A percentile compares a stretch with the other conserved stretches of the same genome.
These are phyloP conservation scores for Gleditsia sinensis DNA, from an alignment of 306 rosid genomes.

Conservation along the genomic window DNA sequence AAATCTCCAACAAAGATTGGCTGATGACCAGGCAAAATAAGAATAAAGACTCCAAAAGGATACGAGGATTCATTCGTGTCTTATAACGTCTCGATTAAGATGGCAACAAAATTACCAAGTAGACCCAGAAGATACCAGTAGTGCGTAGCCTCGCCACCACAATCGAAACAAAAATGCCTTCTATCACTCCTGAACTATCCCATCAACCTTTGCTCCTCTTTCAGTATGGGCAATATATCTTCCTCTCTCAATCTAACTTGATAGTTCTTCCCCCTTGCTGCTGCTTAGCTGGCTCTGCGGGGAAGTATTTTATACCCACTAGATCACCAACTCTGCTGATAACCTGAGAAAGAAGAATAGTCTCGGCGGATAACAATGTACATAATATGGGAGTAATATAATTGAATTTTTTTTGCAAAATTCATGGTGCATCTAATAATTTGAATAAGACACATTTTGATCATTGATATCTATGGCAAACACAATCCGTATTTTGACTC, in stretches of 20 bases:
- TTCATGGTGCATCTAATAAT: neutral
- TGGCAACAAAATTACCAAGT: neutral
- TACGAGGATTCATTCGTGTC: neutral
- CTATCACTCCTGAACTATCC: neutral
- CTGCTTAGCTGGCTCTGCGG: constrained; percentile 64
- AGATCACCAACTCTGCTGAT: constrained; percentile 70
- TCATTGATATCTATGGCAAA: neutral
- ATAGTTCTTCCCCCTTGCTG: constrained; percentile 24
- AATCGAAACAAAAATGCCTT: constrained; percentile 4
- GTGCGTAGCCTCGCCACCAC: constrained; percentile 9
- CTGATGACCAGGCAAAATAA: neutral
- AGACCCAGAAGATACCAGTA: neutral
- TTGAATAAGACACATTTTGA: neutral
- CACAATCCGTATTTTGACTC: neutral
- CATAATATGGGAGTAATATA: neutral
- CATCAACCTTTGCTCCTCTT: constrained; percentile 1
- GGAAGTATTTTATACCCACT: constrained; percentile 81
- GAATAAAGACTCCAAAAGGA: constrained; percentile 17
- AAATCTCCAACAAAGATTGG: too few relatives aligned
- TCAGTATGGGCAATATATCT: neutral
- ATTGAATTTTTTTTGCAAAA: neutral
- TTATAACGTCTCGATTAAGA: neutral
- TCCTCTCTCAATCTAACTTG: constrained; percentile 22
- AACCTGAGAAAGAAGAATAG: constrained; percentile 45
- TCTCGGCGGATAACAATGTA: neutral